These are phyloP conservation scores for Trypanosoma rangeli DNA, from an alignment of 208 protist species.

Conservation along the genomic window DNA sequence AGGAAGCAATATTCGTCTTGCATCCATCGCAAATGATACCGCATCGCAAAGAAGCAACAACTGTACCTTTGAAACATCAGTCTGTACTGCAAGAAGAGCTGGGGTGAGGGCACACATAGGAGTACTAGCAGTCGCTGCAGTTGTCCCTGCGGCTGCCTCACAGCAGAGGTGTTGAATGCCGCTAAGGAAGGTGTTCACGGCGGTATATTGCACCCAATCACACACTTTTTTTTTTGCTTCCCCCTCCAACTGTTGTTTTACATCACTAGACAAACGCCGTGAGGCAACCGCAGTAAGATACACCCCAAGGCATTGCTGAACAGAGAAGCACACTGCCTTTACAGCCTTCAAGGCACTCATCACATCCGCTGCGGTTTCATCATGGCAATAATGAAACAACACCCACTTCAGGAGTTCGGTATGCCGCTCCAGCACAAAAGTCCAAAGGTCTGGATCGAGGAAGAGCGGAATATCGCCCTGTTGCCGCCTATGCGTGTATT, in stretches of 20 bases:
- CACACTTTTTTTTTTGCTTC: conserved; percentile 3
- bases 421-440: conserved; percentile 73
- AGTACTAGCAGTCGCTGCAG: background rate
- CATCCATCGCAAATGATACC: conserved; percentile 19
- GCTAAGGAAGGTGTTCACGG: conserved; percentile 14
- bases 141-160: background rate
- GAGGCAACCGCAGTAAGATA: conserved; percentile 23
- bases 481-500: conserved; percentile 50
- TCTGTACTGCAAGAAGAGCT: background rate
- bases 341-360: conserved; percentile 28
- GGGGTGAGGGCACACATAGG: background rate
- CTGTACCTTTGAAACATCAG: conserved; percentile 16
- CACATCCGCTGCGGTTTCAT: background rate
- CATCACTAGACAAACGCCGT: background rate
- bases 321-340: conserved; percentile 35
- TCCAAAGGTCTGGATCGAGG: conserved; percentile 56
- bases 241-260: conserved; percentile 1
- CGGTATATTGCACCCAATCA: conserved; percentile 16
- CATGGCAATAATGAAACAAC: conserved; percentile 23
- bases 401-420: conserved; percentile 53
- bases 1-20: conserved; percentile 14
- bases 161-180: conserved; percentile 9
- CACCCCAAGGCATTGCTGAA: conserved; percentile 40
- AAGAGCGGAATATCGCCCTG: conserved; percentile 45
- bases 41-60: conserved; percentile 20